These are phyloP conservation scores for Rhizoctonia solani DNA, from an alignment of 1,284 basidiomycete species.

Conservation along the genomic window DNA sequence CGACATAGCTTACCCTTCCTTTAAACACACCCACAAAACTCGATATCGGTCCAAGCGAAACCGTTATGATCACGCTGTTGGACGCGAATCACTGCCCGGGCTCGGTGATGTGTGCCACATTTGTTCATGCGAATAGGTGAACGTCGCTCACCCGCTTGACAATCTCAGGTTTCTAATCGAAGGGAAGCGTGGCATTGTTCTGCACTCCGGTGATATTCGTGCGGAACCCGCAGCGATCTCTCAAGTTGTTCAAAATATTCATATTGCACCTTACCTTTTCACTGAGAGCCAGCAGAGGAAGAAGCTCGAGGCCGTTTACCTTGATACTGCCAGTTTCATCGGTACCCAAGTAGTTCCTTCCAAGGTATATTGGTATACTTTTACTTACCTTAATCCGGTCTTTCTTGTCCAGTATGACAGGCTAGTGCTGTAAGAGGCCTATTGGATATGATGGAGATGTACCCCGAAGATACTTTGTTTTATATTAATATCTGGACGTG, in stretches of 20 bases:
- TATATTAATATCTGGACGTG: slow-evolving; percentile 94
- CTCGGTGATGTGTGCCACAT: slow-evolving; percentile 73
- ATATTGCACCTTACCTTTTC: slow-evolving; percentile 67
- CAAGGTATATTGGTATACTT: slow-evolving; percentile 56
- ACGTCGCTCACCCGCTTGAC: background rate
- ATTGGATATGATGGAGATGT: slow-evolving; percentile 67
- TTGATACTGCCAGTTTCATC: slow-evolving; percentile 79
- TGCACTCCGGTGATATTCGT: slow-evolving; percentile 92
- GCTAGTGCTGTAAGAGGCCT: slow-evolving; percentile 68
- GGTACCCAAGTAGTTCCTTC: slow-evolving; percentile 66
- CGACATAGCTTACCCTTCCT: slow-evolving; percentile 54
- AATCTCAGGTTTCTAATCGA: slow-evolving; percentile 81
- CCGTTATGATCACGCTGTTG: slow-evolving; percentile 75
- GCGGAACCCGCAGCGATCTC: slow-evolving; percentile 81
- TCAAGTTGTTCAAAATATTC: slow-evolving; percentile 65
- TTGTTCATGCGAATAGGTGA: no score
- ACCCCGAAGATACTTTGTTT: slow-evolving; percentile 70
- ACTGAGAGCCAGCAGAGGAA: background rate
- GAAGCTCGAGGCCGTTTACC: slow-evolving; percentile 74
- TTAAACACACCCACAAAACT: slow-evolving; percentile 66
- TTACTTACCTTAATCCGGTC: background rate
- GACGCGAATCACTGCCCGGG: slow-evolving; percentile 97
- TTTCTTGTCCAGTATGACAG: slow-evolving; percentile 48
- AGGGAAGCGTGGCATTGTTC: slow-evolving; percentile 67
- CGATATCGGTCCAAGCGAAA: slow-evolving; percentile 60